Percentiles rank a stretch among this genome's conserved stretches.
Evolutionary conservation across 1,284 basidiomycete species (phyloP).

Genomic region (Ganoderma boninense): DNA sequence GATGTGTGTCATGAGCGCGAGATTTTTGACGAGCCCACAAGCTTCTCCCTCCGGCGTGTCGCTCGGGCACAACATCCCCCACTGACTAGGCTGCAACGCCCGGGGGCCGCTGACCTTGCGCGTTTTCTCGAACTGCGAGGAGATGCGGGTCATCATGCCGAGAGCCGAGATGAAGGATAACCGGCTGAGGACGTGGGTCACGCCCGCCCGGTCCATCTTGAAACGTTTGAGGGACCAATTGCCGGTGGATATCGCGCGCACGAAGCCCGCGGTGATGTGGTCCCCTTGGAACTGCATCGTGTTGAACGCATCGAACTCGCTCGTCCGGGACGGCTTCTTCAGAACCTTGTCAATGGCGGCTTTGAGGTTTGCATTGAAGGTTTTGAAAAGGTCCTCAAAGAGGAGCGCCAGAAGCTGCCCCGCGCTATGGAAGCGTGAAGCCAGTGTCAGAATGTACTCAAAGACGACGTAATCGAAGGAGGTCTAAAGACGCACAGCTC

Average conservation of each 20-base stretch:
- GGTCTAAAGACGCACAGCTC: conserved; percentile 78
- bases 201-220: conserved; percentile 99
- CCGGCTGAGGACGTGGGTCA: conserved; percentile 97
- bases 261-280: conserved; percentile 95
- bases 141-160: conserved; percentile 99
- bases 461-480: conserved; percentile 4
- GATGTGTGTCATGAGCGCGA: conserved; percentile 99
- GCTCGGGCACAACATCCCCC: conserved; percentile 98
- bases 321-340: conserved; percentile 95
- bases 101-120: conserved; percentile 98
- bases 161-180: conserved; percentile 97
- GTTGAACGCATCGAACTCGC: conserved; percentile 95
- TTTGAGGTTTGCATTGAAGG: conserved; percentile 97
- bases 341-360: conserved; percentile 97
- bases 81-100: conserved; percentile 97
- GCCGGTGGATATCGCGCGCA: conserved; percentile 97
- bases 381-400: conserved; percentile 99
- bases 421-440: conserved; percentile 62
- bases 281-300: conserved; percentile 95
- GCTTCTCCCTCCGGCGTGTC: conserved; percentile 99
- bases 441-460: background rate
- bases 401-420: conserved; percentile 95
- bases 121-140: conserved; percentile 99
- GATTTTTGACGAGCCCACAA: conserved; percentile 98
- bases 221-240: conserved; percentile 99